Base-by-base conservation (phyloP, 2,329 filamentous ascomycete species). In the Sordariomycetes sp. region DNA sequence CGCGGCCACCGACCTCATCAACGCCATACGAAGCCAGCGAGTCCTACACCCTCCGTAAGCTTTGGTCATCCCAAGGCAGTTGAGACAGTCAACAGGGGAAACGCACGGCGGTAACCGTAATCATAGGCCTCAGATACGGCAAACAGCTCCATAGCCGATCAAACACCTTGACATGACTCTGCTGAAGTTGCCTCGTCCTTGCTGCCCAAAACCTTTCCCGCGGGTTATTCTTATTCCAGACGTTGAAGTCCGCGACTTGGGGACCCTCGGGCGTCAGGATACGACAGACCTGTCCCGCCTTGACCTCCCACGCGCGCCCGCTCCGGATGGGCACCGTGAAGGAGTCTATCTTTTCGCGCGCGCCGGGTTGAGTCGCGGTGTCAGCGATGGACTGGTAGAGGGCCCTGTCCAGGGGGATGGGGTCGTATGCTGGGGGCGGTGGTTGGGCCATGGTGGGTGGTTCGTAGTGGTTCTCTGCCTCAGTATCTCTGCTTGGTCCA, bases 111-210 rank as follows among this genome's bases (percentile, higher is more conserved):
- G 83, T 73, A 58, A 94, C 86, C 0, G 88, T 91, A 10, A 80
- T 80, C 53, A 94, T 70, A 0, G 88, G 88, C 8, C 89, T 75
- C 72, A 94, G 78, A 68, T 85, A 94, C 0, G 89, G 89, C 5
- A 94, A 71, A 61, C 78, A 83, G 5, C 82, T 88, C 89, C 89
- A 94, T 5, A 95, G 74, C 1, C 88, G 77, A 70, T 94, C 87
- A 55, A 83, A 78, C 0, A 82, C 81, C 0, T 76, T 78, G 51
- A 95, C 79, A 67, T 95, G 89, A 2, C 84, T 84, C 15, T 84
- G 80, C 63, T 95, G 87, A 20, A 95, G 77, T 67, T 95, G 89
- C 59, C 85, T 79, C 13, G 89, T 94, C 42, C 89, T 80, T 1
- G 82, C 76, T 1, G 89, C 89, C 89, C 89, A 95, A 73, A 95